Evolutionary conservation across 2,329 filamentous ascomycete species (phyloP).

Genomic region (Beauveria varroae): DNA sequence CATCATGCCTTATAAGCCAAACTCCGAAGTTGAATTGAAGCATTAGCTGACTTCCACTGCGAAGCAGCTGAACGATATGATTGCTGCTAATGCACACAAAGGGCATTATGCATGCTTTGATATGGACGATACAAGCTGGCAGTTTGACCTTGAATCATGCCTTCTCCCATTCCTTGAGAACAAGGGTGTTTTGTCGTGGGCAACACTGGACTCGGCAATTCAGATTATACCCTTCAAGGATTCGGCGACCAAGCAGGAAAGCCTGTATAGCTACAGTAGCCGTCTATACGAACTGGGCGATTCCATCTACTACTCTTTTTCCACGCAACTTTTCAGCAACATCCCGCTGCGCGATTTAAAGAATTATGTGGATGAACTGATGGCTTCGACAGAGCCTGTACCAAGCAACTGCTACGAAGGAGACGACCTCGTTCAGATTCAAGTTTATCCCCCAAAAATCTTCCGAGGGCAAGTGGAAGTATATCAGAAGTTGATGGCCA

Average conservation of each 20-base stretch:
- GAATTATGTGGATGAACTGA: conserved; percentile 39
- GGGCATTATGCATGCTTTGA: conserved; percentile 33
- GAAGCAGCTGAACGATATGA: conserved; percentile 28
- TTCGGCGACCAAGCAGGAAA: conserved; percentile 28
- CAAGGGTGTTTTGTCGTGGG: conserved; percentile 32
- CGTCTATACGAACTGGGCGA: conserved; percentile 35
- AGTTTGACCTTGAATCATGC: conserved; percentile 35
- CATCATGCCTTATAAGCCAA: background rate
- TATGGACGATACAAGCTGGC: conserved; percentile 39
- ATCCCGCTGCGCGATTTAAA: conserved; percentile 37
- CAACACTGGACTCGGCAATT: conserved; percentile 31
- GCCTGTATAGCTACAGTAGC: conserved; percentile 37
- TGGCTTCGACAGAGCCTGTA: conserved; percentile 32
- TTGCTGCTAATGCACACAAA: conserved; percentile 28
- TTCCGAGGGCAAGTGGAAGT: conserved; percentile 35
- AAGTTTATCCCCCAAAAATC: conserved; percentile 27
- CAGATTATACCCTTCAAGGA: conserved; percentile 36
- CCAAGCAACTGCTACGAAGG: conserved; percentile 28
- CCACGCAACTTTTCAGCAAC: conserved; percentile 33
- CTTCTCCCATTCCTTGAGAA: conserved; percentile 35
- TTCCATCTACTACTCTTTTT: conserved; percentile 35
- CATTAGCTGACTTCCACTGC: conserved; percentile 32
- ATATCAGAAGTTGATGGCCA: conserved; percentile 34
- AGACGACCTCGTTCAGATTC: conserved; percentile 21
- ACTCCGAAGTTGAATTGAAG: background rate